These are phyloP conservation scores for Kandelia obovata DNA, from an alignment of 345 rosid genomes.

Conservation along the genomic window DNA sequence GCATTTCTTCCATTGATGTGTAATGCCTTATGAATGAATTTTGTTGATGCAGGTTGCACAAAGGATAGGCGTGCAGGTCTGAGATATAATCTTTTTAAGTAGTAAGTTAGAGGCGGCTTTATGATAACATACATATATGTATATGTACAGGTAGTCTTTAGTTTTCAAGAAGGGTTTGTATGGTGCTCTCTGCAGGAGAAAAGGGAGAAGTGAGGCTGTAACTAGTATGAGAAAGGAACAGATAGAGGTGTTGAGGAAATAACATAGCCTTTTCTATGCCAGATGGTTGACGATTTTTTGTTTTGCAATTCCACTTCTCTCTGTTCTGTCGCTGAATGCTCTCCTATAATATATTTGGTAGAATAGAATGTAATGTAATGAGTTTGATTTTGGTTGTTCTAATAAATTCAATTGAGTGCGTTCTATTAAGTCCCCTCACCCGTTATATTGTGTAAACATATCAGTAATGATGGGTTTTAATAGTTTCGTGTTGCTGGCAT, in stretches of 20 bases:
- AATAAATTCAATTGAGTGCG: no score
- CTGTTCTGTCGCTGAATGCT: background rate
- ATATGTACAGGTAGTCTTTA: slow-evolving; percentile 18
- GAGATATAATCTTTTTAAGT: slow-evolving; percentile 9
- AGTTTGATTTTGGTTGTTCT: no score
- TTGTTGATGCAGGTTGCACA: slow-evolving; percentile 58
- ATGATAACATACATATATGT: background rate
- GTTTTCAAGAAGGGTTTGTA: slow-evolving; percentile 3
- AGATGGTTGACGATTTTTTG: background rate
- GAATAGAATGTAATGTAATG: background rate
- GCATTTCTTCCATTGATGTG: no score
- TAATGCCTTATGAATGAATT: background rate
- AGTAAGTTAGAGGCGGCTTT: slow-evolving; percentile 2
- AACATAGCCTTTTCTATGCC: background rate
- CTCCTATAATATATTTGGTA: background rate
- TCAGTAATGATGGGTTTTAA: no score
- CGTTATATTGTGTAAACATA: no score
- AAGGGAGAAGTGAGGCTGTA: background rate
- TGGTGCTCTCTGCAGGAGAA: background rate
- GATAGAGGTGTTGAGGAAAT: background rate
- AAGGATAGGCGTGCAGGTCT: slow-evolving; percentile 69
- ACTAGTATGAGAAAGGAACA: background rate
- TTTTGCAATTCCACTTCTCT: background rate
- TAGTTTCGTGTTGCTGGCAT: no score
- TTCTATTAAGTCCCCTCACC: no score